These are phyloP conservation scores for Pseudomassariella vexata DNA, from an alignment of 2,329 filamentous ascomycete species.

Conservation along the genomic window DNA sequence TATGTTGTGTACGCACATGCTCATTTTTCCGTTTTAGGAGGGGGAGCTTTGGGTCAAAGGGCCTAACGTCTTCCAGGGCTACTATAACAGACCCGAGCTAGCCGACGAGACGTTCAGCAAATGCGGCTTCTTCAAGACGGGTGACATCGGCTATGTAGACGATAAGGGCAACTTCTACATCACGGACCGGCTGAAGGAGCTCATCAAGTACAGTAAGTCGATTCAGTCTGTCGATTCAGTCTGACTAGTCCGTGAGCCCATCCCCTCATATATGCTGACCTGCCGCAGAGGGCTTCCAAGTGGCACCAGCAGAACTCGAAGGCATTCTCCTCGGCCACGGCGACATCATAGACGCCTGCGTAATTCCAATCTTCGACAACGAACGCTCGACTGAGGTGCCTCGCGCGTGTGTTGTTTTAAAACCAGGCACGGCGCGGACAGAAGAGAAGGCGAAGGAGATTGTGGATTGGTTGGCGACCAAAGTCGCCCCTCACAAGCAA, in stretches of 20 bases:
- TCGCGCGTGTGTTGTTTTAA: slow-evolving; percentile 55
- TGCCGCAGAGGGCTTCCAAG: slow-evolving; percentile 62
- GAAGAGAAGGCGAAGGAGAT: slow-evolving; percentile 34
- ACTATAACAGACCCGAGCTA: slow-evolving; percentile 66
- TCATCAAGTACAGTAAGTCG: slow-evolving; percentile 53
- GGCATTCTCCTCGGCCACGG: slow-evolving; percentile 35
- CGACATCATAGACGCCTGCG: slow-evolving; percentile 52
- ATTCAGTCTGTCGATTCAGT: neutral
- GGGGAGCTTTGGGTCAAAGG: slow-evolving; percentile 76
- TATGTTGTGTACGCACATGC: too few species aligned
- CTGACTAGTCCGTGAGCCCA: neutral
- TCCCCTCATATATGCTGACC: slow-evolving; percentile 26
- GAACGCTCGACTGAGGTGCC: slow-evolving; percentile 63
- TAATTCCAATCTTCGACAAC: slow-evolving; percentile 56
- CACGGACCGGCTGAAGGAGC: slow-evolving; percentile 74
- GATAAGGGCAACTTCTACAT: slow-evolving; percentile 78
- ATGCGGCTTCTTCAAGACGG: slow-evolving; percentile 87
- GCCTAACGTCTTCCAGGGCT: slow-evolving; percentile 75
- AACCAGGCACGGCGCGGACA: slow-evolving; percentile 27
- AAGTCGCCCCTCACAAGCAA: slow-evolving; percentile 33
- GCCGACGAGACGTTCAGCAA: slow-evolving; percentile 65
- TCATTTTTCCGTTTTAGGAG: slow-evolving; percentile 31
- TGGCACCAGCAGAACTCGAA: slow-evolving; percentile 62
- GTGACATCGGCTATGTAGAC: slow-evolving; percentile 78
- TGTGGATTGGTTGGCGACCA: slow-evolving; percentile 27